Conservation (phyloP, 805 yeast species). For the Starmera dryadoides region DNA sequence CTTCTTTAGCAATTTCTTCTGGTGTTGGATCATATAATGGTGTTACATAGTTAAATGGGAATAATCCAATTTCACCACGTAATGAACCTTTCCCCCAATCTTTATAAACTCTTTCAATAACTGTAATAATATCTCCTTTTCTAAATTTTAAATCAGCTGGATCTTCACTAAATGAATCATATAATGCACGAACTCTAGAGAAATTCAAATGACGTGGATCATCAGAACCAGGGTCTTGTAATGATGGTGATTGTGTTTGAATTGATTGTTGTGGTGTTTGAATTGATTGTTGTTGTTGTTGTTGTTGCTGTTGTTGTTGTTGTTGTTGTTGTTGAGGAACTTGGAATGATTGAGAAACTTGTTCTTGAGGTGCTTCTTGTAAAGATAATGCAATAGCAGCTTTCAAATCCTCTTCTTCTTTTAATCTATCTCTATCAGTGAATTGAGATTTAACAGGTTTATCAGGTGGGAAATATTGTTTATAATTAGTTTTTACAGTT, state of each 20-base stretch:
- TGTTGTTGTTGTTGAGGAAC: not conserved
- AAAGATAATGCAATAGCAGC: conserved; percentile 70
- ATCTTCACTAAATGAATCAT: conserved; percentile 71
- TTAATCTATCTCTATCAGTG: conserved; percentile 33
- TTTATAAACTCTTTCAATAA: conserved; percentile 77
- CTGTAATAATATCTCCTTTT: conserved; percentile 82
- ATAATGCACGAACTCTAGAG: conserved; percentile 74
- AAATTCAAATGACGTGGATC: conserved; percentile 24
- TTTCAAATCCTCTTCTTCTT: conserved; percentile 77
- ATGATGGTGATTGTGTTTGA: conserved; percentile 1
- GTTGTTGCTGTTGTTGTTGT: conserved; percentile 9
- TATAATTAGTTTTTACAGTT: conserved; percentile 36
- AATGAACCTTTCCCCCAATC: conserved; percentile 96
- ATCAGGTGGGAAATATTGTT: conserved; percentile 36
- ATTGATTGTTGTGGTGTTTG: conserved; percentile 6
- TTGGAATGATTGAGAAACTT: not conserved
- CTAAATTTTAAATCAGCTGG: conserved; percentile 83
- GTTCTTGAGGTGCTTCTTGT: conserved; percentile 14
- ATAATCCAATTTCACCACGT: conserved; percentile 75
- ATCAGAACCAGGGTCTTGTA: conserved; percentile 11
- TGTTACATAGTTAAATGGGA: conserved; percentile 87
- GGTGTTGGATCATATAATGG: conserved; percentile 63
- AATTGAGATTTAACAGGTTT: conserved; percentile 52
- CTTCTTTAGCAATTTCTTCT: conserved; percentile 47
- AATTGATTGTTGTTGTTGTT: conserved; percentile 10